Base-by-base conservation (phyloP, 257 asterid species). In the Solanum peruvianum region DNA sequence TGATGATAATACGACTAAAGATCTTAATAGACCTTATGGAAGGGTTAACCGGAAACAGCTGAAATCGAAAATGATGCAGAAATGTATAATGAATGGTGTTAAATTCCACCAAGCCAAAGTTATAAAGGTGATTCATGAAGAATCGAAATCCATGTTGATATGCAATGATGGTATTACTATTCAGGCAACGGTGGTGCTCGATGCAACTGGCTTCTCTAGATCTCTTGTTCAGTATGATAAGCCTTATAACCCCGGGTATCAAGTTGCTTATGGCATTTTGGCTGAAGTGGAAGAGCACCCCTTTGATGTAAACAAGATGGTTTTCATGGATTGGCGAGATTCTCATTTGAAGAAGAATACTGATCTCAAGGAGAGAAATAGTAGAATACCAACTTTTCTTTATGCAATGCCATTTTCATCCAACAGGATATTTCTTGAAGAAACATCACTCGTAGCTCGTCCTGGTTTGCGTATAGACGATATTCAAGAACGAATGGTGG, bases 261-360 rank as follows among this genome's bases (percentile, higher is more conserved):
- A 96, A 91, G 99, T 96, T 69, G 99, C 99, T 3, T 97, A 97
- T 87, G 99, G 99, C 82, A 94, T 97, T 88, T 87, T 97, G 87
- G 99, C 99, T 2, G 99, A 95, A 84, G 99, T 97, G 16, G 99
- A 97, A 45, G 95, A 92, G 18, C 99, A 97, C 85, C 99, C 99
- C 0, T 97, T 93, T 52, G 99, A 97, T 85, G 82, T 91, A n/a
- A 89, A 94, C 76, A 95, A 97, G 91, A 97, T 97, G 99, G 95
- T 95, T 82, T 97, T 97, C 96, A 97, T 97, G 99, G 99, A 97
- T 88, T 95, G 98, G 99, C 90, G 99, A 77, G 98, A 95, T 84
- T 93, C 98, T 0, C 99, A 95, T 88, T 95, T 97, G 23, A 85
- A 87, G 70, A 91, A 87, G 86, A 93, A 93, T 60, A 52, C 73